Base-by-base conservation (phyloP, 208 protist species). In the Acanthamoeba sp. region DNA sequence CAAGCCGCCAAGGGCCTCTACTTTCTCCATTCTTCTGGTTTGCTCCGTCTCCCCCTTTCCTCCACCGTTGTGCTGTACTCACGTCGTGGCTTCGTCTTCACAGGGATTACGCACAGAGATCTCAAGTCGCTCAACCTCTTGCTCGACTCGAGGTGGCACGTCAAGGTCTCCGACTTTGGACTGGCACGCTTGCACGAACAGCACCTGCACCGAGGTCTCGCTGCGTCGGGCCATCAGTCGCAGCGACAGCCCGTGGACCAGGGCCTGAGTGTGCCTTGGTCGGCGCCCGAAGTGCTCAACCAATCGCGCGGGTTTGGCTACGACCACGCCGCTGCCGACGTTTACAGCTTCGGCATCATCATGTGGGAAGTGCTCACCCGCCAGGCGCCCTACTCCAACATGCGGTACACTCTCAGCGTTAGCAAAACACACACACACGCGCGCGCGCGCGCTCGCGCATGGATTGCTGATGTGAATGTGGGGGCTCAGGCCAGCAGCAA, bases 121-220 rank as follows among this genome's bases (percentile, higher is more conserved):
- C 88, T 93, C 29, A 93, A 93, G 50, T 93, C 88, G 29, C 50
- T 93, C 34, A 93, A 93, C 29, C 59, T 93, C 24, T 27, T 93
- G 36, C 62, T 93, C 29, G 88, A 93, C 62, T 22, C 24, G 14
- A 78, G 78, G 36, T 93, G 88, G 59, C n/a, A 66, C 2, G 7
- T 32, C 27, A 66, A 80, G 88, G 55, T 93, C 12, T 80, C 42
- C 36, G 88, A 93, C 88, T 93, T 93, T 93, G 88, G 88, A 2
- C 38, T 93, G 55, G 78, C 88, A 3, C 0, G n/a, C 12, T 71
- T 93, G 24, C 22, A 55, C 12, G 88, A 93, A 5, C 55, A 78
- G n/a, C 6, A 55, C 29, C 0, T 78, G n/a, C 40, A 73, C 5
- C 14, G 38, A 40, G 22, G 59, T n/a, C n/a, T n/a, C n/a, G n/a